Conservation (phyloP, 1,139 yeast species). For the Yamadazyma kanchanaburiensis region DNA sequence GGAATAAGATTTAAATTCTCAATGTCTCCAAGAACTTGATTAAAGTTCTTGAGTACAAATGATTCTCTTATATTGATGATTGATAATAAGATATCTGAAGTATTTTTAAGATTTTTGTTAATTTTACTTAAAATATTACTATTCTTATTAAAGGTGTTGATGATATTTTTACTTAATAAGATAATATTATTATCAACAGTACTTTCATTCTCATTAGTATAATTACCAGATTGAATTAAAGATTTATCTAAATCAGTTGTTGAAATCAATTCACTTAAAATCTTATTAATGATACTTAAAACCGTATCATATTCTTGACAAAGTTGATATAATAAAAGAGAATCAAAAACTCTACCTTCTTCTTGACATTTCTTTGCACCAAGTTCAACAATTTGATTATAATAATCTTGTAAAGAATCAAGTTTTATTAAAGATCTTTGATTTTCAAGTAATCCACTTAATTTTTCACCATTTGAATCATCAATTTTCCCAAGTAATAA, state of each 20-base stretch:
- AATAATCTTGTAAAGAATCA: constrained; percentile 46
- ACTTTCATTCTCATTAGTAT: constrained; percentile 23
- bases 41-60: constrained; percentile 60
- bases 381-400: constrained; percentile 66
- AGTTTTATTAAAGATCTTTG: constrained; percentile 69
- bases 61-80: constrained; percentile 66
- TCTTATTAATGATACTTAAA: constrained; percentile 68
- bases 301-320: constrained; percentile 88
- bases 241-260: constrained; percentile 72
- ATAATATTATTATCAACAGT: constrained; percentile 48
- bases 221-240: constrained; percentile 38
- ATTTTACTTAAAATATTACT: constrained; percentile 44
- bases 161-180: constrained; percentile 55
- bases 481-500: constrained; percentile 78
- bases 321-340: constrained; percentile 80
- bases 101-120: constrained; percentile 50
- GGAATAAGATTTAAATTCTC: constrained; percentile 68
- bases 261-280: constrained; percentile 76
- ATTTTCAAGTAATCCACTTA: constrained; percentile 82
- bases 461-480: constrained; percentile 64
- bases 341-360: constrained; percentile 87
- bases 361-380: constrained; percentile 89
- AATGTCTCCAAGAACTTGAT: constrained; percentile 53
- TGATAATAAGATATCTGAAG: constrained; percentile 61
- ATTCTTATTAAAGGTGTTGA: constrained; percentile 51